These are phyloP conservation scores for Suillus fuscotomentosus DNA, from an alignment of 768 basidiomycete species.

Conservation along the genomic window DNA sequence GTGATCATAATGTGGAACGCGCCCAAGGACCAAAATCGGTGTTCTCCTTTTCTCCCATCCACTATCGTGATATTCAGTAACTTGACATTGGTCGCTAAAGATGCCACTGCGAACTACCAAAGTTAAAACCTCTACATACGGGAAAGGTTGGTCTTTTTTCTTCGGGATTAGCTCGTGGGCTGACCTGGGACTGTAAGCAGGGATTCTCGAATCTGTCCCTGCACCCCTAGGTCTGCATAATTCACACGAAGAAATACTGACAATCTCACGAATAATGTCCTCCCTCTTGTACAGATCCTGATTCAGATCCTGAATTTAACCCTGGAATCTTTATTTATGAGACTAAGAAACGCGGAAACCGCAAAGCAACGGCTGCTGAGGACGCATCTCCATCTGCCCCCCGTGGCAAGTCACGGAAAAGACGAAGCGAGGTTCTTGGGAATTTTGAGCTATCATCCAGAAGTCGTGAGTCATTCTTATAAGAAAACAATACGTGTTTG, in stretches of 20 bases:
- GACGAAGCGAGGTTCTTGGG: constrained; percentile 11
- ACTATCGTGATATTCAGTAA: background rate
- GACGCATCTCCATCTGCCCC: constrained; percentile 10
- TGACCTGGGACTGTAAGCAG: constrained; percentile 10
- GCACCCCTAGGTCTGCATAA: constrained; percentile 33
- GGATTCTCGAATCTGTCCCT: constrained; percentile 27
- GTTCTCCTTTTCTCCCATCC: background rate
- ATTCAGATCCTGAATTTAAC: constrained; percentile 35
- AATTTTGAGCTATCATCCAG: constrained; percentile 6
- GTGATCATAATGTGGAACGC: background rate
- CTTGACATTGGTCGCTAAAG: constrained; percentile 3
- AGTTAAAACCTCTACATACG: constrained; percentile 15
- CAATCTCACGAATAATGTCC: background rate
- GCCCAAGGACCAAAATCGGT: background rate
- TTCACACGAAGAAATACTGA: background rate
- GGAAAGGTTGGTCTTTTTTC: constrained; percentile 15
- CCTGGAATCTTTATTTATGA: constrained; percentile 29
- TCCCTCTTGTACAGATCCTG: constrained; percentile 20
- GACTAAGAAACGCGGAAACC: constrained; percentile 21
- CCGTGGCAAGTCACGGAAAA: constrained; percentile 15
- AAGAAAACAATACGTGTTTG: background rate
- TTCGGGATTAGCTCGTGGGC: background rate
- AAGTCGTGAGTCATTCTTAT: constrained; percentile 12
- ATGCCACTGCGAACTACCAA: constrained; percentile 21
- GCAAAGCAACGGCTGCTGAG: constrained; percentile 14